phyloP scores from a whole-genome alignment of 192 early-diverging fungal species.

The Backusella macrospora region DNA sequence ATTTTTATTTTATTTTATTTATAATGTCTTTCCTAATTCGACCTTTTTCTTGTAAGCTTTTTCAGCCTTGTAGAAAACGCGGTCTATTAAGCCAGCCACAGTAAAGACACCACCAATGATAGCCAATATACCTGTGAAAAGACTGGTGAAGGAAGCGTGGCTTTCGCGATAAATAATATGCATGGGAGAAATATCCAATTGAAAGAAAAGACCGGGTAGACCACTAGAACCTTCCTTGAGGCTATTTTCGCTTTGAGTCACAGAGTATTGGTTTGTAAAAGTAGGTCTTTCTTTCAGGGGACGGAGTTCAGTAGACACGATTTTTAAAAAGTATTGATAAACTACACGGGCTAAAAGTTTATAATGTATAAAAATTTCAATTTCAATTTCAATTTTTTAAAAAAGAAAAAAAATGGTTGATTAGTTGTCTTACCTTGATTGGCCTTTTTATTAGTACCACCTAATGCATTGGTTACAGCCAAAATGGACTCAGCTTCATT shows the following conservation, averaged over 20 bases:
- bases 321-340: constrained; percentile 94
- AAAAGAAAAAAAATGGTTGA: constrained; percentile 12
- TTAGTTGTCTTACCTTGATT: constrained; percentile 43
- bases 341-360: constrained; percentile 55
- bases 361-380: not conserved
- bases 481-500: constrained; percentile 25
- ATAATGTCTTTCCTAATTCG: constrained; percentile 80
- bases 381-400: not conserved
- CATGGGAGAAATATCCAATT: constrained; percentile 97
- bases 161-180: constrained; percentile 84
- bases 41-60: constrained; percentile 75
- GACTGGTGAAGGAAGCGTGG: constrained; percentile 80
- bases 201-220: constrained; percentile 72
- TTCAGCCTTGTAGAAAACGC: constrained; percentile 85
- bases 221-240: constrained; percentile 35
- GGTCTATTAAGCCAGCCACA: constrained; percentile 90
- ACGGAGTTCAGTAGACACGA: constrained; percentile 83
- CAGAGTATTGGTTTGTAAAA: constrained; percentile 93
- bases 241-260: constrained; percentile 82
- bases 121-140: constrained; percentile 88
- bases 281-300: constrained; percentile 71
- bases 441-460: constrained; percentile 60
- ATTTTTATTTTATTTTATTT: too few species aligned
- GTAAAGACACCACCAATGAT: constrained; percentile 95
- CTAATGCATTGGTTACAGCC: constrained; percentile 65